Evolutionary conservation across 2,329 filamentous ascomycete species (phyloP).

Genomic region (Alternaria sp.): DNA sequence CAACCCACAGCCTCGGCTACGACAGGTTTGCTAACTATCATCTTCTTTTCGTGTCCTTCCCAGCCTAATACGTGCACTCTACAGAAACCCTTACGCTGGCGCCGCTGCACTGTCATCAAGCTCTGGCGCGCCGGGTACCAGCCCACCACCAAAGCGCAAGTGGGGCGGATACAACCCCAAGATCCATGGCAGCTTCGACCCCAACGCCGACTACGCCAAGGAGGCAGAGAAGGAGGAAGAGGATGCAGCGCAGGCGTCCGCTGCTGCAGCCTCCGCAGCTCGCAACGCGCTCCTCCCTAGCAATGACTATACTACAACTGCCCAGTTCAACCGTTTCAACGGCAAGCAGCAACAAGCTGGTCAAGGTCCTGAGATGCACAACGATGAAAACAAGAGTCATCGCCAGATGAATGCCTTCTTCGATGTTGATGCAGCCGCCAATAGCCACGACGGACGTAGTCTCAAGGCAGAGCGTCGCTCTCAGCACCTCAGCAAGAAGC

Average conservation of each 20-base stretch:
- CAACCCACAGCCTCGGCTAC: constrained; percentile 17
- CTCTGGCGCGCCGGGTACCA: constrained; percentile 41
- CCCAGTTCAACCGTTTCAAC: constrained; percentile 89
- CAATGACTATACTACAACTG: constrained; percentile 68
- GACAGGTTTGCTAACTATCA: constrained; percentile 46
- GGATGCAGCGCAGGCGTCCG: constrained; percentile 33
- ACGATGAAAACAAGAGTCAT: constrained; percentile 83
- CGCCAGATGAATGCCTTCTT: constrained; percentile 95
- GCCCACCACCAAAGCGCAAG: constrained; percentile 45
- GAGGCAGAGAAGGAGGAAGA: constrained; percentile 51
- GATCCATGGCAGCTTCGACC: constrained; percentile 96
- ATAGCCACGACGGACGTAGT: constrained; percentile 86
- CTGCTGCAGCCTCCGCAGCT: constrained; percentile 35
- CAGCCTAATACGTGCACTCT: constrained; percentile 38
- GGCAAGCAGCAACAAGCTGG: constrained; percentile 77
- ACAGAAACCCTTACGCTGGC: constrained; percentile 30
- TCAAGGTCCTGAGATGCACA: constrained; percentile 75
- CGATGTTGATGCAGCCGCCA: constrained; percentile 92
- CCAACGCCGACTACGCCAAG: constrained; percentile 87
- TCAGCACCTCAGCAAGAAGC: constrained; percentile 82
- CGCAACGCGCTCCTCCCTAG: constrained; percentile 26
- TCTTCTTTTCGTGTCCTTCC: constrained; percentile 33
- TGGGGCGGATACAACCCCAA: constrained; percentile 90
- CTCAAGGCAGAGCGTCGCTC: constrained; percentile 87
- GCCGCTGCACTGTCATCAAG: constrained; percentile 38